Evolutionary conservation across 2,329 filamentous ascomycete genomes (phyloP).

Genomic region (Cordyceps militaris): DNA sequence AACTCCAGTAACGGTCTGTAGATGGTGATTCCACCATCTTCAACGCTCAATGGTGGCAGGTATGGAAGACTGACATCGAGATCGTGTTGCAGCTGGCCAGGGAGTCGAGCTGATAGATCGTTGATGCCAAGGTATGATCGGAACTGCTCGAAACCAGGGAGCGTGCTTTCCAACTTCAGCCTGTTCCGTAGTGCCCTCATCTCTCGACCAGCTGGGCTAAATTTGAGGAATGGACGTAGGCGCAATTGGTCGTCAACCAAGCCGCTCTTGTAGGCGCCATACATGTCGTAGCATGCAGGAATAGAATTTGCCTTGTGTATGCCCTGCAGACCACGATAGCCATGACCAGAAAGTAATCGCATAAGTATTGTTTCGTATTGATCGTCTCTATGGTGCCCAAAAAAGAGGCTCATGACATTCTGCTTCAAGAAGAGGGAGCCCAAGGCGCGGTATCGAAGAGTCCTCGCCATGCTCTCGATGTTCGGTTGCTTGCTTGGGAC

Average conservation of each 20-base stretch:
- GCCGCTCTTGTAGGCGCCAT: conserved; percentile 64
- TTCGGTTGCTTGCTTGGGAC: conserved; percentile 42
- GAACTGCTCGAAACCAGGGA: conserved; percentile 8
- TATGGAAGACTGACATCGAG: conserved; percentile 23
- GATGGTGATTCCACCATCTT: conserved; percentile 59
- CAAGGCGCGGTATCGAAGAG: conserved; percentile 63
- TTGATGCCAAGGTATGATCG: conserved; percentile 13
- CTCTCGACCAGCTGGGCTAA: conserved; percentile 25
- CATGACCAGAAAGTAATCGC: conserved; percentile 62
- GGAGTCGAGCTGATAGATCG: conserved; percentile 22
- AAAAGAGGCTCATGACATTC: conserved; percentile 54
- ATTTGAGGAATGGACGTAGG: conserved; percentile 30
- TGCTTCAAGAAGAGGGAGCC: conserved; percentile 50
- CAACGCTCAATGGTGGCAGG: conserved; percentile 35
- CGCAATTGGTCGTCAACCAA: conserved; percentile 39
- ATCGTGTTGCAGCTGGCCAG: conserved; percentile 18
- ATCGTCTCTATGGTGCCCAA: conserved; percentile 86
- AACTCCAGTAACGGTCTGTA: conserved; percentile 65
- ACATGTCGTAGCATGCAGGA: conserved; percentile 75
- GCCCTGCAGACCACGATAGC: conserved; percentile 63
- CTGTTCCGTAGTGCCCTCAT: conserved; percentile 24
- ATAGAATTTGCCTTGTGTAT: conserved; percentile 61
- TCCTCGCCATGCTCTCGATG: conserved; percentile 72
- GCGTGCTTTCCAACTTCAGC: conserved; percentile 17
- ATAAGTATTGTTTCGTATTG: conserved; percentile 85